Evolutionary conservation across 768 basidiomycete species (phyloP), one percentile per base, ranked within the genome.

Genomic region (Cystoderma amianthinum): DNA sequence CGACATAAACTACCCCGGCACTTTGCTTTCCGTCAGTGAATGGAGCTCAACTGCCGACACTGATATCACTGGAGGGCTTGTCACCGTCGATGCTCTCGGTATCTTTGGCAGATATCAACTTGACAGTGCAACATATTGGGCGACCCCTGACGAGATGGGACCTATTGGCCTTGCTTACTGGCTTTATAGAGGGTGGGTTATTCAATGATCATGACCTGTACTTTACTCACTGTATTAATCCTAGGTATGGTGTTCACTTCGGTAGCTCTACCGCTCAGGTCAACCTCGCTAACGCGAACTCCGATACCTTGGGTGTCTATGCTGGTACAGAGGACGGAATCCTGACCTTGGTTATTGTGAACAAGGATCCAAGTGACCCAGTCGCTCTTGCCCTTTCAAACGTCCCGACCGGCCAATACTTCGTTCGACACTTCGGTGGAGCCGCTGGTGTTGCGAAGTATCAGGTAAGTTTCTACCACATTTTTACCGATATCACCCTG

Each of bases 391-490:
- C 63, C 42, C 50, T 76, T 15, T 54, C 65, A 19, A 65, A 67
- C 43, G 56, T 78, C 32, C 71, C 74, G 1, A 51, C 57, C n/a
- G 75, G 74, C 4, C 54, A 49, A 9, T 78, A 78, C 55, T 70
- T 75, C 49, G 34, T 76, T 18, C 66, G 74, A n/a, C 75, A 78
- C 55, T 78, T 76, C 48, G 75, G 75, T 47, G 75, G 74, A 37
- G 60, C 52, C 18, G 68, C 74, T 5, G 75, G 75, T 4, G 47
- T 71, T 12, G 74, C 74, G 12, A 76, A 76, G 58, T 78, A 67
- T 66, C 73, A 77, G 69, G 72, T 72, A 47, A 45, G 66, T 45
- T n/a, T 13, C n/a, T 6, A 19, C 19, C 38, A 10, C 4, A 13
- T 25, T 36, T 33, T 3, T 35, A n/a, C n/a, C n/a, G 25, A 28